Evolutionary conservation across 225 moss, liverwort and hornwort species (phyloP), one percentile per base, ranked within the genome.

Genomic region (Lunularia cruciata): DNA sequence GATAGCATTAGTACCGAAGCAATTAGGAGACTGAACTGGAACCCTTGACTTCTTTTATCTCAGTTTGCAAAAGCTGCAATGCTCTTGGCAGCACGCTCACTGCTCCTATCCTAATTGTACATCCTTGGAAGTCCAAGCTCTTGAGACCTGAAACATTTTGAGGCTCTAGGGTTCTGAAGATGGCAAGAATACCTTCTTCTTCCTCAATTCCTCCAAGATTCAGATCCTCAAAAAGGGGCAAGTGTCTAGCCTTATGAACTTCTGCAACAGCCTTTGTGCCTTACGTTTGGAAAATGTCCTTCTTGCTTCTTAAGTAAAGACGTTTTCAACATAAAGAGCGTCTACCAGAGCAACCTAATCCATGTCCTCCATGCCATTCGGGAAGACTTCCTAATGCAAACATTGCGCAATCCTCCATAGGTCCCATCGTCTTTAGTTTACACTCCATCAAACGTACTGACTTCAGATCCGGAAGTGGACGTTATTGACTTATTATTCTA

Each of bases 161-260:
- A n/a, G 31, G 16, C 33, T 52, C 67, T 49, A 67, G 31, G 30
- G 67, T 49, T 49, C 4, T 13, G 35, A 67, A 52, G 34, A 67
- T 52, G 22, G 48, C 48, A 18, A 67, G 6, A 47, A 67, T 37
- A 14, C 49, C 67, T 5, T 67, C 67, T 15, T 67, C 67, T 4
- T 67, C 67, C 49, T 48, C 34, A 36, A 52, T 31, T 34, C 49
- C 67, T 11, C 67, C n/a, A 1, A 67, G 14, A 22, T 20, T 67
- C 49, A 67, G 10, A 23, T 67, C 67, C 67, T 67, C 67, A 47
- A 67, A 34, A 37, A 67, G 30, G 2, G 67, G 67, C 33, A 67
- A 25, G 6, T 48, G 47, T 22, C 35, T 32, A 20, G 67, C 48
- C 1, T n/a, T 20, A 9, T 48, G 49, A 18, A 67, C 67, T 16